phyloP scores from a whole-genome alignment of 345 rosid species.

The Cardamine chenopodiifolia region DNA sequence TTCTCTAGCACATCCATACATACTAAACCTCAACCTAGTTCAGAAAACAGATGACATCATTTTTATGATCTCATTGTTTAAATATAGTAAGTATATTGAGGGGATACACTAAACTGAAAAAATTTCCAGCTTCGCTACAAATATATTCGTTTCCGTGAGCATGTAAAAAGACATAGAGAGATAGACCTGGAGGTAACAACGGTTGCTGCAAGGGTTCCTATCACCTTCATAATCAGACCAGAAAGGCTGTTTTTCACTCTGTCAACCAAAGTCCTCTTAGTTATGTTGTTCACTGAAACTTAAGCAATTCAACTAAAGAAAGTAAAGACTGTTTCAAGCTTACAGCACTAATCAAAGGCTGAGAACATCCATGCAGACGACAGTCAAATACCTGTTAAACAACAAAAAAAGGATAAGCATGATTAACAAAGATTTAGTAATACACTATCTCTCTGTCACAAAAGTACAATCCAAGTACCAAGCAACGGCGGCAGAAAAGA shows the following conservation, averaged over 20 bases:
- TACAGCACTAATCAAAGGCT: constrained; percentile 79
- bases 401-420: constrained; percentile 24
- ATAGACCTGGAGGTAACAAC: constrained; percentile 76
- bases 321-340: constrained; percentile 44
- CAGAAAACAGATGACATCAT: constrained; percentile 15
- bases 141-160: background rate
- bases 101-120: constrained; percentile 12
- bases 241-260: constrained; percentile 86
- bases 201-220: constrained; percentile 82
- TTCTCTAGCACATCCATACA: constrained; percentile 20
- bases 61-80: constrained; percentile 23
- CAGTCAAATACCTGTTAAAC: constrained; percentile 91
- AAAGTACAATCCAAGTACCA: constrained; percentile 56
- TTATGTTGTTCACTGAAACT: constrained; percentile 34
- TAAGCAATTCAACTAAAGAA: constrained; percentile 22
- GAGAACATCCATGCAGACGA: constrained; percentile 98
- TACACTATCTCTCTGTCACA: constrained; percentile 22
- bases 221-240: constrained; percentile 85
- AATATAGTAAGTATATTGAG: constrained; percentile 4
- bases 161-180: constrained; percentile 32
- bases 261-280: constrained; percentile 45
- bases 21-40: constrained; percentile 19
- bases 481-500: constrained; percentile 96
- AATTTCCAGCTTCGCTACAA: background rate
- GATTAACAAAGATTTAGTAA: constrained; percentile 3